Conservation (phyloP, 257 asterid genomes). For the Scutellaria barbata region DNA sequence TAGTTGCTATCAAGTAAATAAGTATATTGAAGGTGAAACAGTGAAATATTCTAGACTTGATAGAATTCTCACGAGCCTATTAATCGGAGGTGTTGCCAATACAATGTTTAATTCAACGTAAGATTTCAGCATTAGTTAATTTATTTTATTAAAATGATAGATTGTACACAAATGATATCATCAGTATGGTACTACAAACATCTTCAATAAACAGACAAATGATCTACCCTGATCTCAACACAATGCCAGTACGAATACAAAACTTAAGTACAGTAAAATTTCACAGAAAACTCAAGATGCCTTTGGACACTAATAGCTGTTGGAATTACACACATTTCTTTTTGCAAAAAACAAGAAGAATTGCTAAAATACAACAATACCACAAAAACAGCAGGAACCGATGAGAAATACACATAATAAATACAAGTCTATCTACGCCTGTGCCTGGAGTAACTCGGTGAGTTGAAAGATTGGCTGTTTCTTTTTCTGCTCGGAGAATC, state of each 20-base stretch:
- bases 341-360: conserved; percentile 24
- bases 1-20: too few relatives aligned
- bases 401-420: conserved; percentile 12
- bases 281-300: conserved; percentile 12
- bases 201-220: neutral
- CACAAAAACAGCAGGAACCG: conserved; percentile 34
- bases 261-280: neutral
- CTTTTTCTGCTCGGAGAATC: conserved; percentile 79
- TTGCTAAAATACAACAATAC: conserved; percentile 51
- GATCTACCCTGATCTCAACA: neutral
- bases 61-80: too few relatives aligned
- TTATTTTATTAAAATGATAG: too few relatives aligned
- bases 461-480: conserved; percentile 54
- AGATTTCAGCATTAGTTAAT: too few relatives aligned
- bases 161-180: too few relatives aligned
- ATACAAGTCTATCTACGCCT: conserved; percentile 65
- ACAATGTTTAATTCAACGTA: too few relatives aligned
- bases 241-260: conserved; percentile 3
- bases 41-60: too few relatives aligned
- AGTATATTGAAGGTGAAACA: too few relatives aligned
- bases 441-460: conserved; percentile 86
- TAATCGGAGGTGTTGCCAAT: too few relatives aligned
- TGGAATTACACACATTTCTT: neutral
- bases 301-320: conserved; percentile 29
- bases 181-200: neutral